phyloP scores from a whole-genome alignment of 2,329 filamentous ascomycete genomes.

The Dothistroma septosporum region DNA sequence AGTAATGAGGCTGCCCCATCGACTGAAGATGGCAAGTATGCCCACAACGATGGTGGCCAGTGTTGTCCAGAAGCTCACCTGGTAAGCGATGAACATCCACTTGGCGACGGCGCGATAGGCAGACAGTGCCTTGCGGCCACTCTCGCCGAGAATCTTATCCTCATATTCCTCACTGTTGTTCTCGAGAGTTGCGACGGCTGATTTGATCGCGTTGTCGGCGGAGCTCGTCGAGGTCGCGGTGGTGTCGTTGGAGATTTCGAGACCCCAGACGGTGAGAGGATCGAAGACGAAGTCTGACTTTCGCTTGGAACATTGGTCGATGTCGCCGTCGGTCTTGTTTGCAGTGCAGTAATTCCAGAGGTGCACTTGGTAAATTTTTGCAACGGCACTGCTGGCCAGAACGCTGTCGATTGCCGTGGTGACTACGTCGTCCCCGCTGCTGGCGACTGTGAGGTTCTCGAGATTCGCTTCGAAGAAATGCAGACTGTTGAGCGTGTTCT shows the following conservation, averaged over 20 bases:
- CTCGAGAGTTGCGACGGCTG: constrained; percentile 45
- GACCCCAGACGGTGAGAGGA: constrained; percentile 61
- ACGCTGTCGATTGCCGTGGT: constrained; percentile 37
- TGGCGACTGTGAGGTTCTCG: constrained; percentile 32
- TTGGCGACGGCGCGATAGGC: constrained; percentile 67
- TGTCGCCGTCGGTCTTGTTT: constrained; percentile 45
- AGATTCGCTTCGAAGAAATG: constrained; percentile 50
- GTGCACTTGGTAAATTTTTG: constrained; percentile 73
- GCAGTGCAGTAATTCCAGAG: constrained; percentile 82
- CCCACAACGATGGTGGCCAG: constrained; percentile 70
- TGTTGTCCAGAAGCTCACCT: constrained; percentile 67
- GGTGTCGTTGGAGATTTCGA: constrained; percentile 52
- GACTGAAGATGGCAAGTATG: constrained; percentile 76
- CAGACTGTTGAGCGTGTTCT: constrained; percentile 46
- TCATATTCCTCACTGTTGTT: constrained; percentile 42
- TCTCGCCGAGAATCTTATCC: constrained; percentile 55
- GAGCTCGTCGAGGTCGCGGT: constrained; percentile 15
- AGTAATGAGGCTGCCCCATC: constrained; percentile 75
- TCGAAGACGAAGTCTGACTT: constrained; percentile 74
- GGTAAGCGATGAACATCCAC: constrained; percentile 72
- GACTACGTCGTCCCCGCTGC: constrained; percentile 33
- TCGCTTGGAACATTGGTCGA: constrained; percentile 63
- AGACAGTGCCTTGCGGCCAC: constrained; percentile 63
- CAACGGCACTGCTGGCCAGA: constrained; percentile 48
- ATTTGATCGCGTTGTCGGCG: constrained; percentile 31